Percentiles rank a stretch among this genome's conserved stretches.
These are phyloP conservation scores for Hyphopichia fennica DNA, from an alignment of 1,139 yeast genomes.

Conservation along the genomic window DNA sequence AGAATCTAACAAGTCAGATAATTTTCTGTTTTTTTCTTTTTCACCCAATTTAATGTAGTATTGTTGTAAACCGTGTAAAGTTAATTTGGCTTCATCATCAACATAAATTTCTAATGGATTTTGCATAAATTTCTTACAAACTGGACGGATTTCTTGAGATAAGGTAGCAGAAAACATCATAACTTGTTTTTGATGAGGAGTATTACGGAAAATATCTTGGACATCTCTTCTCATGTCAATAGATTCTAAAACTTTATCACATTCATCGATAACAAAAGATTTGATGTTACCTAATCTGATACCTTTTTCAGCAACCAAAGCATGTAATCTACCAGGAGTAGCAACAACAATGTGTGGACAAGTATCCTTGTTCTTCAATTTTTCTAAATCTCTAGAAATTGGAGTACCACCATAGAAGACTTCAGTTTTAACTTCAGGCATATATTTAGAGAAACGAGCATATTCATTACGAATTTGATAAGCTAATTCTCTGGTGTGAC, in stretches of 20 bases:
- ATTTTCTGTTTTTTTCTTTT: conserved; percentile 89
- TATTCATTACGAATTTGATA: conserved; percentile 98
- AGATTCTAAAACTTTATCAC: conserved; percentile 95
- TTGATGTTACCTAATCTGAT: conserved; percentile 87
- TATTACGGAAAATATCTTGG: conserved; percentile 95
- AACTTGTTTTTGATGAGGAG: conserved; percentile 98
- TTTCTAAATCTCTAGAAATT: conserved; percentile 81
- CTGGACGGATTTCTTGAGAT: conserved; percentile 91
- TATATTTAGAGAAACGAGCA: conserved; percentile 95
- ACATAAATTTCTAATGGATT: conserved; percentile 96
- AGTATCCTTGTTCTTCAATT: conserved; percentile 88
- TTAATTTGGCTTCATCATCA: conserved; percentile 96
- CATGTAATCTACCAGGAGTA: conserved; percentile 97
- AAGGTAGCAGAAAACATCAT: conserved; percentile 99
- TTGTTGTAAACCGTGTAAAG: conserved; percentile 97
- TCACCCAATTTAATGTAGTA: conserved; percentile 88
- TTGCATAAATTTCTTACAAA: conserved; percentile 97
- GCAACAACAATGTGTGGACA: conserved; percentile 97
- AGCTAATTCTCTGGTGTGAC: conserved; percentile 98
- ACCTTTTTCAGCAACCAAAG: conserved; percentile 87
- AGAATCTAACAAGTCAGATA: conserved; percentile 89
- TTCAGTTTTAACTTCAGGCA: conserved; percentile 97
- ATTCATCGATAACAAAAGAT: conserved; percentile 95
- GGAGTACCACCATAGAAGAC: conserved; percentile 97
- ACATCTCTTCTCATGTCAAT: conserved; percentile 97